A percentile compares a stretch with the other conserved stretches of the same genome.
Evolutionary conservation across 371 early-diverging fungal genomes (phyloP).

Genomic region (Fennellomyces sp.): DNA sequence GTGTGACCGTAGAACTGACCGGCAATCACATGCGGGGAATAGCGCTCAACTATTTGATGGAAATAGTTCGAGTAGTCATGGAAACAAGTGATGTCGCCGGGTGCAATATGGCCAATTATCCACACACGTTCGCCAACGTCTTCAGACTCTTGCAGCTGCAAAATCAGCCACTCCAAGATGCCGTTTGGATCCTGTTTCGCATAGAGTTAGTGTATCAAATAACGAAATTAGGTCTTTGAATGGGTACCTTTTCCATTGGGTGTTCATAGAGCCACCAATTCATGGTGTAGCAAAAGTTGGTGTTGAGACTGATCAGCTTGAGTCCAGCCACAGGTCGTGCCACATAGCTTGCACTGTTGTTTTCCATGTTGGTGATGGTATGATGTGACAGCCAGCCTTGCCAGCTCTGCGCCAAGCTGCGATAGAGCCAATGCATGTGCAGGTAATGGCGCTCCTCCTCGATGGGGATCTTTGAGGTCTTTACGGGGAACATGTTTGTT

Average conservation of each 20-base stretch:
- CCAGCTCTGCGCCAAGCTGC: slow-evolving; percentile 51
- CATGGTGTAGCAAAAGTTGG: slow-evolving; percentile 63
- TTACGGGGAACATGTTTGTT: slow-evolving; percentile 51
- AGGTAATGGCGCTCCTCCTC: slow-evolving; percentile 29
- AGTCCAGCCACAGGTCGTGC: slow-evolving; percentile 44
- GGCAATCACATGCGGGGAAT: slow-evolving; percentile 61
- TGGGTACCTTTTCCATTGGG: slow-evolving; percentile 26
- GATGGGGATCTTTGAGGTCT: slow-evolving; percentile 29
- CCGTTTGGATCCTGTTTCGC: slow-evolving; percentile 53
- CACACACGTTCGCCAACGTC: slow-evolving; percentile 55
- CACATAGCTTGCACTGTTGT: slow-evolving; percentile 53
- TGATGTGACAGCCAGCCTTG: slow-evolving; percentile 47
- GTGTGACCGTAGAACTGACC: slow-evolving; percentile 68
- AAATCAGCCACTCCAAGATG: slow-evolving; percentile 53
- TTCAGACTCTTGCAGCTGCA: slow-evolving; percentile 56
- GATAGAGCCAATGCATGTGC: slow-evolving; percentile 52
- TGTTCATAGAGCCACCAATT: slow-evolving; percentile 58
- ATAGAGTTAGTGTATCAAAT: neutral
- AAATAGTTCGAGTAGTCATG: slow-evolving; percentile 62
- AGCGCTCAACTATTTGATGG: slow-evolving; percentile 60
- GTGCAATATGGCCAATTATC: slow-evolving; percentile 64
- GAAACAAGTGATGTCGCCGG: slow-evolving; percentile 56
- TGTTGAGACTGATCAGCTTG: slow-evolving; percentile 63
- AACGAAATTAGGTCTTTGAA: neutral
- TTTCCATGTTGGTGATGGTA: slow-evolving; percentile 28